Conservation (phyloP, 768 basidiomycete species). For the Leccinum fibrillosum region DNA sequence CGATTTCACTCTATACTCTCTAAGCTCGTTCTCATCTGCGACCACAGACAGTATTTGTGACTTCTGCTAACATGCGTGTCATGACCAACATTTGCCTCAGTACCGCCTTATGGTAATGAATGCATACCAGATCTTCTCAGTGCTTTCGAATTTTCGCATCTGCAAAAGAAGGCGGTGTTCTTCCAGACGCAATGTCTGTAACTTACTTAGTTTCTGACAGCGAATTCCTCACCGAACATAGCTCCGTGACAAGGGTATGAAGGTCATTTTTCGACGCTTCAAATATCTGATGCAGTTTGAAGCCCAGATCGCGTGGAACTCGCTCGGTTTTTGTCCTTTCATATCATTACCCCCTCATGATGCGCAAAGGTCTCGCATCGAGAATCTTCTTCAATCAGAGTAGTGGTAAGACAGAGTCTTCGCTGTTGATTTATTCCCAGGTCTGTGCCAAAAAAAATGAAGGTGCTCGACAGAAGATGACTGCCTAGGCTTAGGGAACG, state of each 20-base stretch:
- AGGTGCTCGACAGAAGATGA: slow-evolving; percentile 11
- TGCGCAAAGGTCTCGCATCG: slow-evolving; percentile 58
- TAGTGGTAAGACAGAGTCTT: slow-evolving; percentile 65
- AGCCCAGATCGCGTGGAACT: slow-evolving; percentile 50
- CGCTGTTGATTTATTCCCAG: slow-evolving; percentile 78
- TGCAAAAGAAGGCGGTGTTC: slow-evolving; percentile 46
- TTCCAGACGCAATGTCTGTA: slow-evolving; percentile 70
- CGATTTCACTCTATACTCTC: slow-evolving; percentile 23
- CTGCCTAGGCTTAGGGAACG: slow-evolving; percentile 55
- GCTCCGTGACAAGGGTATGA: slow-evolving; percentile 32
- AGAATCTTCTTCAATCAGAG: slow-evolving; percentile 45
- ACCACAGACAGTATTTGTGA: slow-evolving; percentile 34
- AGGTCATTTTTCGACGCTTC: background rate
- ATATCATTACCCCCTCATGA: slow-evolving; percentile 80
- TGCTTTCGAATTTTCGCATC: slow-evolving; percentile 69
- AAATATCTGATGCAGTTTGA: slow-evolving; percentile 26
- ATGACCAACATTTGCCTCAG: slow-evolving; percentile 34
- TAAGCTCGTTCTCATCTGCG: slow-evolving; percentile 40
- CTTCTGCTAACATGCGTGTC: background rate
- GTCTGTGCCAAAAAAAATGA: slow-evolving; percentile 34
- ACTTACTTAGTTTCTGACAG: slow-evolving; percentile 22
- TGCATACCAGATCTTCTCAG: slow-evolving; percentile 50
- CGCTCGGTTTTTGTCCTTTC: slow-evolving; percentile 49
- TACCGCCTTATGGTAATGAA: slow-evolving; percentile 42
- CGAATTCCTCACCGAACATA: slow-evolving; percentile 56